Conservation (phyloP, 768 basidiomycete species). For the Auriscalpium vulgare region DNA sequence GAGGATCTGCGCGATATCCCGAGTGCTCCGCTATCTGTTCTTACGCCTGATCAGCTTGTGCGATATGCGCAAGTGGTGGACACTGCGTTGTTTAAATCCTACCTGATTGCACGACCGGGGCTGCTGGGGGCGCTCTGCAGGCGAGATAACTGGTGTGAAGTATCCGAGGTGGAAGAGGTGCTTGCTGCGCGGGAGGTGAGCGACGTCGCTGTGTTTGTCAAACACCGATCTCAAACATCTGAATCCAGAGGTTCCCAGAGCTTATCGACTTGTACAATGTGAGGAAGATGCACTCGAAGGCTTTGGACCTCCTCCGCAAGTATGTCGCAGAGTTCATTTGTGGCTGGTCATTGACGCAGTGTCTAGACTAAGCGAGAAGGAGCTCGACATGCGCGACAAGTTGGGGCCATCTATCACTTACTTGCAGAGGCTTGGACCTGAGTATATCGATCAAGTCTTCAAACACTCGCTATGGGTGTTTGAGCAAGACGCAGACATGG, state of each 20-base stretch:
- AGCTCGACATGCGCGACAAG: conserved; percentile 71
- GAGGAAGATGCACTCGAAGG: conserved; percentile 92
- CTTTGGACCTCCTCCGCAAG: conserved; percentile 78
- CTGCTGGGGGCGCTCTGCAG: conserved; percentile 84
- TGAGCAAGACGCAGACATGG: conserved; percentile 61
- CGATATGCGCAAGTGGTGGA: conserved; percentile 91
- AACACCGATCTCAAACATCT: not conserved
- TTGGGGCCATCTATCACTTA: conserved; percentile 81
- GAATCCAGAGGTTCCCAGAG: conserved; percentile 77
- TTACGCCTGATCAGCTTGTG: conserved; percentile 80
- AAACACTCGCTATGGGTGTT: conserved; percentile 82
- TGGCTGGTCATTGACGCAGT: not conserved
- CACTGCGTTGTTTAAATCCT: conserved; percentile 91
- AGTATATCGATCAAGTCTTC: conserved; percentile 77
- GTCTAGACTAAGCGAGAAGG: conserved; percentile 67
- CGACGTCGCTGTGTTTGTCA: not conserved
- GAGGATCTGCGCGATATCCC: conserved; percentile 76
- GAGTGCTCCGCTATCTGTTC: conserved; percentile 56
- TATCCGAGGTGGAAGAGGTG: conserved; percentile 86
- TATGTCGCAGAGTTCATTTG: conserved; percentile 30
- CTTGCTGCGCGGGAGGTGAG: conserved; percentile 70
- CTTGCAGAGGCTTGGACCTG: conserved; percentile 82
- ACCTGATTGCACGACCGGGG: conserved; percentile 72
- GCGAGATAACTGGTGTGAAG: conserved; percentile 95
- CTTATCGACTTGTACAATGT: conserved; percentile 88